A percentile compares a stretch with the other conserved stretches of the same genome.
These are phyloP conservation scores for Candida endomychidarum DNA, from an alignment of 805 yeast genomes.

Conservation along the genomic window DNA sequence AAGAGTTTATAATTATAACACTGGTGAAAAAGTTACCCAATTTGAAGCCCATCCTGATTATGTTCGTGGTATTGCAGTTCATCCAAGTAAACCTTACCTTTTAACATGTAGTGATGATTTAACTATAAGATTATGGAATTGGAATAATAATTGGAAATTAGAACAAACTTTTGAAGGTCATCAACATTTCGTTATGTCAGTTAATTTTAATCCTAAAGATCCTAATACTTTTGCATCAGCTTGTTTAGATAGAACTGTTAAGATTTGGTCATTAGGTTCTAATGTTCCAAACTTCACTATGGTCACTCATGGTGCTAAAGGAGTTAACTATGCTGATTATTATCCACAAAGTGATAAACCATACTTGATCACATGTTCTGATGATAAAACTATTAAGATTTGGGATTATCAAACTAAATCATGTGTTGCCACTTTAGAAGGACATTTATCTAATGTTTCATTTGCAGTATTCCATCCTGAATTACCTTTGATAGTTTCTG, in stretches of 20 bases:
- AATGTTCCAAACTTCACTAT: conserved; percentile 87
- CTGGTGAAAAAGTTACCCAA: conserved; percentile 91
- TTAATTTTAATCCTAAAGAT: conserved; percentile 96
- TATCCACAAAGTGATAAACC: conserved; percentile 98
- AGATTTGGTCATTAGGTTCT: conserved; percentile 93
- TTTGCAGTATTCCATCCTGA: conserved; percentile 99
- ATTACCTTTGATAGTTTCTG: conserved; percentile 89
- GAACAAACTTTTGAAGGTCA: conserved; percentile 95
- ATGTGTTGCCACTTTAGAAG: conserved; percentile 90
- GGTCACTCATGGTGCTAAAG: conserved; percentile 86
- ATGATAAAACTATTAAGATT: conserved; percentile 81
- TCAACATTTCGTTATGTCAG: conserved; percentile 90
- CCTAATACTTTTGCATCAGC: conserved; percentile 97
- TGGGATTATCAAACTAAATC: conserved; percentile 99
- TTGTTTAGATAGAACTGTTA: conserved; percentile 93
- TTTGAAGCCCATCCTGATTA: conserved; percentile 99
- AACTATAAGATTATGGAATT: conserved; percentile 92
- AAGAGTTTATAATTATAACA: conserved; percentile 91
- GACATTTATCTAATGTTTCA: conserved; percentile 91
- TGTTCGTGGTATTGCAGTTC: conserved; percentile 89
- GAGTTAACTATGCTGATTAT: conserved; percentile 94
- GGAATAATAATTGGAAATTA: conserved; percentile 91
- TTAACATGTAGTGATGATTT: conserved; percentile 90
- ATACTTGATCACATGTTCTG: conserved; percentile 86
- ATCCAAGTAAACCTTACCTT: conserved; percentile 87